Evolutionary conservation across 345 rosid species (phyloP).

Genomic region (rapeseed (Brassica napus)): DNA sequence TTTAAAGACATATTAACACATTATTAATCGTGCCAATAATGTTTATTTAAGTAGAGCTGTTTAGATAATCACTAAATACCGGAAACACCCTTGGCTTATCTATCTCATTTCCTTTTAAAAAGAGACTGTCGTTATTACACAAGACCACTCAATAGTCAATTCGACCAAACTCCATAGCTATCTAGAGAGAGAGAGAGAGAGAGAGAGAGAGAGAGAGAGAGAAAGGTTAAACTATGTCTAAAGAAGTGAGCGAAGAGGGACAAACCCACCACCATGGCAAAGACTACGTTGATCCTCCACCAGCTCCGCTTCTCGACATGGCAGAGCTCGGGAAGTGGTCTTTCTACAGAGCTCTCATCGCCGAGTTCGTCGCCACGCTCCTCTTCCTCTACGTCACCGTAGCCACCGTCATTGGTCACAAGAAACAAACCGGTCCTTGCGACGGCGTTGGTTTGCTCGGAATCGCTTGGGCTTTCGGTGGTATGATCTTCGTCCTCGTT

Average conservation of each 20-base stretch:
- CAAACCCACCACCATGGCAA: constrained; percentile 54
- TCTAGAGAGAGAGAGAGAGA: neutral
- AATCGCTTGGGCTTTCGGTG: constrained; percentile 92
- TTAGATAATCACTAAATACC: constrained; percentile 33
- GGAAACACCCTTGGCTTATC: constrained; percentile 50
- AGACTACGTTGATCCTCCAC: constrained; percentile 97
- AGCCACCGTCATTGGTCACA: constrained; percentile 87
- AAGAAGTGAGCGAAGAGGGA: constrained; percentile 83
- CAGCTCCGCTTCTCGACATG: constrained; percentile 73
- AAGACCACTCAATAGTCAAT: neutral
- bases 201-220: neutral
- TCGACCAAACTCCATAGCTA: constrained; percentile 11
- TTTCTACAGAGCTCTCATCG: constrained; percentile 88
- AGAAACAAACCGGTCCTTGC: constrained; percentile 61
- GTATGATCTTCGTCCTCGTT: constrained; percentile 66
- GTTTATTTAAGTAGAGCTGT: constrained; percentile 5
- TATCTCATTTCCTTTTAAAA: constrained; percentile 27
- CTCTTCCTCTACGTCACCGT: constrained; percentile 87
- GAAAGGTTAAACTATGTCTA: constrained; percentile 49
- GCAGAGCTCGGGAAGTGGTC: constrained; percentile 79
- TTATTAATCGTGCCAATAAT: constrained; percentile 28
- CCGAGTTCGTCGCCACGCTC: constrained; percentile 92
- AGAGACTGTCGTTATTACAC: constrained; percentile 26
- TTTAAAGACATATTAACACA: neutral
- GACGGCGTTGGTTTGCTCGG: constrained; percentile 88